Evolutionary conservation across 1,284 basidiomycete species (phyloP).

Genomic region (Pseudozyma hubeiensis): DNA sequence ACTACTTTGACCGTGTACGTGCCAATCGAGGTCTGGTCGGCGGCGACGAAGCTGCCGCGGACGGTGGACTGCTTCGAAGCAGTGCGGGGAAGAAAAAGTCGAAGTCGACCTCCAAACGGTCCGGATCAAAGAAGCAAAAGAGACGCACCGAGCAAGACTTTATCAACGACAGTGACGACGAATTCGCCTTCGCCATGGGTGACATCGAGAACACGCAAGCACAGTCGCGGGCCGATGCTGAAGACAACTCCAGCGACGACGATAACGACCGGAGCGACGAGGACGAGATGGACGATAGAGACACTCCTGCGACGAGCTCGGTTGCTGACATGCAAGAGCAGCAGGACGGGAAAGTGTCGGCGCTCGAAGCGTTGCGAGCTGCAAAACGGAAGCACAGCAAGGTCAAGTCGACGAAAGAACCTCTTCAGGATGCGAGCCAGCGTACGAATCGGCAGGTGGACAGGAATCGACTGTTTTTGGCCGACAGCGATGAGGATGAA

Average conservation of each 20-base stretch:
- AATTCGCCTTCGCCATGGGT: constrained; percentile 52
- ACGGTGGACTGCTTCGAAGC: constrained; percentile 29
- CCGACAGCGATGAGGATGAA: constrained; percentile 38
- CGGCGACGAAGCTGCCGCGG: constrained; percentile 24
- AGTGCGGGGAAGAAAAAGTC: constrained; percentile 21
- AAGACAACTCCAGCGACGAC: constrained; percentile 9
- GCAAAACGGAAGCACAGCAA: constrained; percentile 30
- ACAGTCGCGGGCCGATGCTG: constrained; percentile 1
- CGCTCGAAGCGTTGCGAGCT: constrained; percentile 29
- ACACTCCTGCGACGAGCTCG: constrained; percentile 38
- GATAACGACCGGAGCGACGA: constrained; percentile 4
- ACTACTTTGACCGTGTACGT: constrained; percentile 45
- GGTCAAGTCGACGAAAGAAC: constrained; percentile 1
- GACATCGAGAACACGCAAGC: constrained; percentile 15
- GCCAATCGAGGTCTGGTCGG: constrained; percentile 20
- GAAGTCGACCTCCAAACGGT: constrained; percentile 8
- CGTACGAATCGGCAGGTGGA: constrained; percentile 30
- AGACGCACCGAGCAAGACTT: constrained; percentile 53
- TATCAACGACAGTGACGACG: constrained; percentile 66
- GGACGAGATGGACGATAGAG: constrained; percentile 15
- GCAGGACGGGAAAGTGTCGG: constrained; percentile 21
- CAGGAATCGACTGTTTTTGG: constrained; percentile 38
- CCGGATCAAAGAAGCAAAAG: constrained; percentile 30
- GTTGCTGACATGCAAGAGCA: constrained; percentile 24
- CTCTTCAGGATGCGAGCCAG: constrained; percentile 32